Conservation (phyloP, 768 basidiomycete genomes). For the Boletus vermiculosoides region DNA sequence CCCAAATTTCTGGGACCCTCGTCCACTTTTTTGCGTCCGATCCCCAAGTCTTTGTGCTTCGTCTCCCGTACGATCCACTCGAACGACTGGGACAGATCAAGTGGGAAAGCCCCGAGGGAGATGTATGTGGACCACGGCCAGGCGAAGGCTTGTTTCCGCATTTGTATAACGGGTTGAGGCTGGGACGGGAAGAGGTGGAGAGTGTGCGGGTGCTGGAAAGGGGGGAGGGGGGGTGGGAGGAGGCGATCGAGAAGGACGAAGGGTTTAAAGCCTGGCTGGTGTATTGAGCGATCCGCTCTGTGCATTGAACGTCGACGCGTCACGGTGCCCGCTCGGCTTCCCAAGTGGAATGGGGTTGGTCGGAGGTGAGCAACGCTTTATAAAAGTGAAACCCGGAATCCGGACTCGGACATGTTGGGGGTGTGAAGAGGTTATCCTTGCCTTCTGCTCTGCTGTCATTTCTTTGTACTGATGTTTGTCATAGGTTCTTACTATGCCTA, state of each 20-base stretch:
- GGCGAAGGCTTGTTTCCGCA: constrained; percentile 53
- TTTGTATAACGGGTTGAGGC: constrained; percentile 44
- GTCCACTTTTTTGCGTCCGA: constrained; percentile 44
- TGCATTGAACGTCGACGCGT: neutral
- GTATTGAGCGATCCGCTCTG: constrained; percentile 21
- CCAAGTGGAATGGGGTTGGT: neutral
- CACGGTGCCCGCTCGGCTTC: neutral
- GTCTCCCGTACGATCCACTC: constrained; percentile 41
- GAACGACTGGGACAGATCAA: constrained; percentile 34
- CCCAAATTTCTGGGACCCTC: constrained; percentile 48
- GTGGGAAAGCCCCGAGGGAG: constrained; percentile 49
- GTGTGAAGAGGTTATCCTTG: neutral
- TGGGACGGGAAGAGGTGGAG: constrained; percentile 48
- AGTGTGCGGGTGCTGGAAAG: constrained; percentile 34
- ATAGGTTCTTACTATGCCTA: neutral
- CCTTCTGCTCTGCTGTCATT: neutral
- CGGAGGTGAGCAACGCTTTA: neutral
- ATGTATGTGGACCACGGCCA: constrained; percentile 41
- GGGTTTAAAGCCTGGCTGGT: constrained; percentile 33
- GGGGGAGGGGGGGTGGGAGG: constrained; percentile 33
- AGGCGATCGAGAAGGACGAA: constrained; percentile 19
- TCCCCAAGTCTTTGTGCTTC: constrained; percentile 41
- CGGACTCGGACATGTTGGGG: neutral
- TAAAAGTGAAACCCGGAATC: neutral
- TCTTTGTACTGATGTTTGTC: neutral